Conservation (phyloP, 2,329 filamentous ascomycete genomes). For the Ophiognomonia clavigignenti-juglandacearum region DNA sequence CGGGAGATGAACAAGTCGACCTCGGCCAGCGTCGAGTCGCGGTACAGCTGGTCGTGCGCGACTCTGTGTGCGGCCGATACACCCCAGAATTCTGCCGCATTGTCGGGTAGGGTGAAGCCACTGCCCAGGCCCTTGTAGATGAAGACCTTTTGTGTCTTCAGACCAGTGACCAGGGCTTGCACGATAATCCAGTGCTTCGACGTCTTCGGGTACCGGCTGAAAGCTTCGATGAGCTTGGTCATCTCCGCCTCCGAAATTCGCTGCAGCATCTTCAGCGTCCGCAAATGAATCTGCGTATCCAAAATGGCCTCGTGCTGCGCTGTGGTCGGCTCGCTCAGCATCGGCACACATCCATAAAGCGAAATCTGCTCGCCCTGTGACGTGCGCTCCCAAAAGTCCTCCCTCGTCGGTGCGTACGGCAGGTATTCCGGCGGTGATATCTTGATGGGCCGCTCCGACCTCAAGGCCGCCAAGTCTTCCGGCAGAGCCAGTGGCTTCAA, state of each 20-base stretch:
- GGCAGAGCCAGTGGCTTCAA: constrained; percentile 17
- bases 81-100: constrained; percentile 29
- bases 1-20: constrained; percentile 32
- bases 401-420: constrained; percentile 19
- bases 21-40: constrained; percentile 12
- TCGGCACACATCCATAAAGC: constrained; percentile 25
- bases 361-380: constrained; percentile 24
- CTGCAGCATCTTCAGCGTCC: constrained; percentile 27
- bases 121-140: constrained; percentile 31
- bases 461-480: constrained; percentile 15
- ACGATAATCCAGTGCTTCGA: constrained; percentile 20
- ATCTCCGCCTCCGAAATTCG: constrained; percentile 23
- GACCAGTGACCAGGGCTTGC: constrained; percentile 23
- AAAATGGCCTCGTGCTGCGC: constrained; percentile 27
- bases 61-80: constrained; percentile 20
- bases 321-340: constrained; percentile 23
- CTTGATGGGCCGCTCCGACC: constrained; percentile 14
- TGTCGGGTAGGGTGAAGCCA: constrained; percentile 28
- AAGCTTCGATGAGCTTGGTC: constrained; percentile 22
- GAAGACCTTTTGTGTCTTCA: constrained; percentile 21
- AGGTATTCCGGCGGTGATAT: constrained; percentile 21
- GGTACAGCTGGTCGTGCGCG: constrained; percentile 1
- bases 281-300: constrained; percentile 26
- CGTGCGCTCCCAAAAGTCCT: constrained; percentile 28
- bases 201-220: constrained; percentile 18